Base-by-base conservation (phyloP, 257 asterid species). In the Solanum paucissectum region DNA sequence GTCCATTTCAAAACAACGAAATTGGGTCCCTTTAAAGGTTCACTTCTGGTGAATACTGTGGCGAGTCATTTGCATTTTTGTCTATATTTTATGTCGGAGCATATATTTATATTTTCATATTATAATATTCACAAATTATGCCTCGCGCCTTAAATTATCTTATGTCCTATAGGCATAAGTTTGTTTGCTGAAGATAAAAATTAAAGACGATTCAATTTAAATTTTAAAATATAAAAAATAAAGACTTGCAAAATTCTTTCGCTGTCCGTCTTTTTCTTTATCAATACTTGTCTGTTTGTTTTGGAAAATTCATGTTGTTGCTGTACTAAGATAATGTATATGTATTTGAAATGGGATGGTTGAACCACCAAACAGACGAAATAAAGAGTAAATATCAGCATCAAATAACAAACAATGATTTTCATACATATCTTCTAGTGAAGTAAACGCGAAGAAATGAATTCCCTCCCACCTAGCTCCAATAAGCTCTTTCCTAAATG, bases 361-460 rank as follows among this genome's bases (percentile, higher is more conserved):
- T 87, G 93, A 95, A 94, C 96, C 84, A 94, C 94, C 94, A 62
- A 72, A 3, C 49, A 64, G 27, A 52, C 20, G 12, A 66, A 33
- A 42, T 38, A 83, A 66, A 73, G 75, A 64, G 83, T 64, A 90
- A 52, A 87, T 83, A 93, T 95, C 98, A 90, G 88, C 92, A 72
- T 93, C 98, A 91, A 92, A 90, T 92, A 95, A 93, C 96, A 88
- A 87, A 90, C 86, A 91, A 89, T 73, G 81, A 73, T 73, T 73
- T 73, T 88, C 79, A 85, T 64, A 38, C 12, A 40, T 46, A 52
- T 42, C 83, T 44, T 36, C 92, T 87, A 93, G 98, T 96, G 98
- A 90, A 96, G 96, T 96, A 91, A 93, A 96, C 96, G 98, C 98
- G 74, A 96, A 96, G 98, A 92, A 93, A 94, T 93, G 90, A 91